Evolutionary conservation across 2,329 filamentous ascomycete genomes (phyloP), one percentile per base, ranked within the genome.

Genomic region (Pseudogymnoascus sp.): DNA sequence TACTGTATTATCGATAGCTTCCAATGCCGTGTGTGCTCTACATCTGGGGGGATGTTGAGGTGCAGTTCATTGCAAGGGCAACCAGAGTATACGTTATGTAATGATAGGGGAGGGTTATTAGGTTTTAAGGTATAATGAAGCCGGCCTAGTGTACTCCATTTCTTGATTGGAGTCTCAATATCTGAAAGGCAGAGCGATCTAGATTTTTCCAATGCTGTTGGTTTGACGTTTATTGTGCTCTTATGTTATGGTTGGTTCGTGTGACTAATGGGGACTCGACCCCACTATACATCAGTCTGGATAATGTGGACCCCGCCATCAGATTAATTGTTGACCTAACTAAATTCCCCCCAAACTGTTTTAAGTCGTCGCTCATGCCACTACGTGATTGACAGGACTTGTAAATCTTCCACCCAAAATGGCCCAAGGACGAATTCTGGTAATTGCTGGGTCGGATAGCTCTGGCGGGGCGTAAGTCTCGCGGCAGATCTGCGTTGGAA

Each of bases 371-470:
- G n/a, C n/a, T 21, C 51, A 57, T 34, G 29, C 29, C 51, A 57
- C 51, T 34, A 34, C 51, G 29, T 34, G 51, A 34, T 57, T 14
- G 16, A 57, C 51, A 57, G 16, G n/a, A 21, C 29, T 34, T 57
- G 51, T 23, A 39, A 61, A 40, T 61, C 59, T 61, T 29, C 23
- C 61, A 31, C 31, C 29, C 18, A 65, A 29, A 60, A 74, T 73
- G 72, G 64, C 62, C n/a, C 68, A 68, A 65, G 71, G 79, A 68
- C 79, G 85, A 57, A 83, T 90, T 61, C 76, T 91, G 64, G 83
- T 89, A 5, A 86, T 91, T 66, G 88, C 88, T 59, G 88, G 88
- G 64, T 90, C 87, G 29, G 88, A 91, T 74, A 88, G 86, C 75
- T 90, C 87, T 40, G 88, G 88, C 68, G 88, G 88, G 76, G 88